These are phyloP conservation scores for Sarocladiaceae sp. DNA, from an alignment of 2,329 filamentous ascomycete genomes.

Conservation along the genomic window DNA sequence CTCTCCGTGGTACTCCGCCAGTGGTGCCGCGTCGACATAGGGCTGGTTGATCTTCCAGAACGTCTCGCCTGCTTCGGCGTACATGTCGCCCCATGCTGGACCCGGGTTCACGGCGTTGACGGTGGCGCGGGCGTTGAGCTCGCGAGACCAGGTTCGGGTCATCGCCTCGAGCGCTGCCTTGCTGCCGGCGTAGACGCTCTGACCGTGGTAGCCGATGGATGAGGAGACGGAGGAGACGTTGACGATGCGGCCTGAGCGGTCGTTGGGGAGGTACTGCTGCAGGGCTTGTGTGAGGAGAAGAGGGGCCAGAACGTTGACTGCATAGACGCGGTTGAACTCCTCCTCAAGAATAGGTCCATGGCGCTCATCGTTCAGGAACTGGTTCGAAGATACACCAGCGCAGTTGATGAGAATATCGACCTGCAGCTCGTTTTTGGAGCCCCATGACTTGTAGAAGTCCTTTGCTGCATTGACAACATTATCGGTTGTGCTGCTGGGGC, in stretches of 20 bases:
- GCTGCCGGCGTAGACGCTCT: constrained; percentile 53
- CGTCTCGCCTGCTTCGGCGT: constrained; percentile 29
- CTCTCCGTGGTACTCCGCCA: constrained; percentile 29
- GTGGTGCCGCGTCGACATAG: constrained; percentile 30
- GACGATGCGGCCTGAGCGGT: constrained; percentile 60
- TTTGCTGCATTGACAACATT: constrained; percentile 23
- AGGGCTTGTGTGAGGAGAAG: constrained; percentile 73
- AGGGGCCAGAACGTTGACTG: constrained; percentile 78
- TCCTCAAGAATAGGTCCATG: constrained; percentile 48
- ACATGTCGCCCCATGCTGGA: constrained; percentile 51
- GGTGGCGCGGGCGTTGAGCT: constrained; percentile 48
- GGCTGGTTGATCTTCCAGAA: constrained; percentile 35
- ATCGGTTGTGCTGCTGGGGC: constrained; percentile 27
- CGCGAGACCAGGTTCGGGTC: constrained; percentile 55
- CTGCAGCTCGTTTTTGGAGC: constrained; percentile 19
- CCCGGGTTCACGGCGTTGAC: constrained; percentile 57
- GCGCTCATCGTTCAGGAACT: constrained; percentile 51
- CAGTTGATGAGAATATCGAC: constrained; percentile 89
- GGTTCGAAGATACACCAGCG: constrained; percentile 68
- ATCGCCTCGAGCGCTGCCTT: constrained; percentile 57
- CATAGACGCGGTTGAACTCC: constrained; percentile 70
- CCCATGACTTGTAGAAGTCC: constrained; percentile 22
- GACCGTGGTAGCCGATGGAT: constrained; percentile 48
- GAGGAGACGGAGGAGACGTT: constrained; percentile 52
- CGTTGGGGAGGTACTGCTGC: constrained; percentile 60